Evolutionary conservation across 2,329 filamentous ascomycete species (phyloP), one percentile per base, ranked within the genome.

Genomic region (Fusarium goolgardi): DNA sequence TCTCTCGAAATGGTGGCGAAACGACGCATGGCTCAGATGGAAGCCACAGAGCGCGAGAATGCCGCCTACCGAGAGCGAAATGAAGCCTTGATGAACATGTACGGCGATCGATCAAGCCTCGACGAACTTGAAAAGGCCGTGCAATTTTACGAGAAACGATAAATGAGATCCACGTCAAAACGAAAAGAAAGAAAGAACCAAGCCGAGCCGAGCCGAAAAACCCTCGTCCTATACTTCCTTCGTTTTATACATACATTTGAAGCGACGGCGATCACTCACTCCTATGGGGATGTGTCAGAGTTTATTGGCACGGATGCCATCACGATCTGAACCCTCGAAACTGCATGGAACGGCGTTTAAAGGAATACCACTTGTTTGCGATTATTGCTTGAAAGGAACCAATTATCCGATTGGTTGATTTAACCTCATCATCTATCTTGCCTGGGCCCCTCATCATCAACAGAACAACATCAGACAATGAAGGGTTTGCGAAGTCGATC

Each of bases 81-180:
- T 60, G 78, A 80, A 21, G 76, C 82, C 56, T 75, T 86, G 64
- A 77, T 84, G 75, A 80, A 85, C 35, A 80, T 83, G 58, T 86
- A 85, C 60, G 83, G 84, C 46, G 82, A 83, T 63, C 79, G 83
- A 16, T 81, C 81, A 29, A 85, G 80, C 64, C 76, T 86, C 6
- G 79, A 81, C 27, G 81, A 81, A 65, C 76, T 86, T 32, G 82
- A 86, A 71, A 81, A 78, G 45, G 84, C 84, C 3, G 78, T 85
- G 53, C 75, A 79, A 52, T 79, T 79, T 27, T 86, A 86, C 70
- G 82, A 82, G 69, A 76, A 75, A 63, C 75, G 75, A 65, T 75
- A 69, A 71, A 66, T 59, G 43, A 71, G 54, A 39, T 35, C 32
- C 23, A 51, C 23, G 23, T 20, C 18, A 39, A 12, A 16, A 35